These are phyloP conservation scores for Neolecta irregularis DNA, from an alignment of 1,139 yeast species.

Conservation along the genomic window DNA sequence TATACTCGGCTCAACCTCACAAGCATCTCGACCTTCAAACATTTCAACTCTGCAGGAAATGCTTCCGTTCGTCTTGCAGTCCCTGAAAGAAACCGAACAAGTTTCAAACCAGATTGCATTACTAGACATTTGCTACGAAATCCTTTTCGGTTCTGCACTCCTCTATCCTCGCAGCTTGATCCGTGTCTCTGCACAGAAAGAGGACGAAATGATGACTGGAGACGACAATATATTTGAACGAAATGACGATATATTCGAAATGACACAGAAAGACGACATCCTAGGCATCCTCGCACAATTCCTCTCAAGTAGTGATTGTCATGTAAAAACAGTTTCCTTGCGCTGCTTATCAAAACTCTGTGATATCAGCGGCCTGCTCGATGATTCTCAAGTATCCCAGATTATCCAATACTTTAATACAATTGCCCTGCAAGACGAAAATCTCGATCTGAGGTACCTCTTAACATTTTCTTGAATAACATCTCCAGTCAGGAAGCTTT, in stretches of 20 bases:
- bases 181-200: conserved; percentile 8
- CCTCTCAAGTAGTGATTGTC: background rate
- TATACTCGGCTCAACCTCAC: conserved; percentile 43
- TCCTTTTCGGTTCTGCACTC: too few species aligned
- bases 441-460: conserved; percentile 19
- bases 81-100: too few species aligned
- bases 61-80: too few species aligned
- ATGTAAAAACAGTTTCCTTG: conserved; percentile 35
- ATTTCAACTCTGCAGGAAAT: too few species aligned
- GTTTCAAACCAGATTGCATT: too few species aligned
- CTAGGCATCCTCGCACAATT: background rate
- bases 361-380: conserved; percentile 33
- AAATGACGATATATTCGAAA: background rate
- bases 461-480: background rate
- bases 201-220: background rate
- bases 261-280: conserved; percentile 1
- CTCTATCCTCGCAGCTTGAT: too few species aligned
- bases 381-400: conserved; percentile 40
- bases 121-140: too few species aligned
- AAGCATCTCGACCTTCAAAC: conserved; percentile 31
- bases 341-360: conserved; percentile 46
- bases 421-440: conserved; percentile 35
- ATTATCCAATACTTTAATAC: conserved; percentile 55
- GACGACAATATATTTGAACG: background rate
- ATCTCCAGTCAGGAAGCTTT: conserved; percentile 26